Evolutionary conservation across 2,329 filamentous ascomycete genomes (phyloP).

Genomic region (Chaetomiaceae sp.): DNA sequence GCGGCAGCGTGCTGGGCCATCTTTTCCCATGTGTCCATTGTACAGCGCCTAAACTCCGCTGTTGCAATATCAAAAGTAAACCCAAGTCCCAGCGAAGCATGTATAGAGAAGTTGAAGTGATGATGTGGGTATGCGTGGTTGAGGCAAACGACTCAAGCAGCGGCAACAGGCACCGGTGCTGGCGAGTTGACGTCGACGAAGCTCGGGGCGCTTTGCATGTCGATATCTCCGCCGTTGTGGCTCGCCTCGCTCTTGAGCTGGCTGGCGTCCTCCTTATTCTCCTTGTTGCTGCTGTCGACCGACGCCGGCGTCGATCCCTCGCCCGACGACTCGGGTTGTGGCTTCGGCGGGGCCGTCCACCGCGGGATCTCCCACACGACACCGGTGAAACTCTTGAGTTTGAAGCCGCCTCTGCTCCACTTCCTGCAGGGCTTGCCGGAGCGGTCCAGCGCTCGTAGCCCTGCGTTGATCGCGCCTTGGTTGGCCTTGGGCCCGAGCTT

Average conservation of each 20-base stretch:
- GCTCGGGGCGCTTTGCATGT: constrained; percentile 49
- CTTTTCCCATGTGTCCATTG: neutral
- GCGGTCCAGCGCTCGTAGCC: constrained; percentile 86
- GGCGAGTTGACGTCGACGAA: constrained; percentile 47
- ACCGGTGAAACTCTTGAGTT: constrained; percentile 88
- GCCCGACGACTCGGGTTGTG: constrained; percentile 39
- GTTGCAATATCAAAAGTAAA: neutral
- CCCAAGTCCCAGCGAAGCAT: neutral
- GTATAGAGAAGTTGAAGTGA: constrained; percentile 1
- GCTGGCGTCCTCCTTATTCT: constrained; percentile 52
- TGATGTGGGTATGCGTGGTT: neutral
- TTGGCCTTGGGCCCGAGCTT: constrained; percentile 96
- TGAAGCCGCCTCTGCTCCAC: constrained; percentile 79
- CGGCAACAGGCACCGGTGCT: constrained; percentile 24
- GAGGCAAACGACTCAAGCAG: constrained; percentile 9
- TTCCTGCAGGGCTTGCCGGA: constrained; percentile 86
- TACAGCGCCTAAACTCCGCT: constrained; percentile 6
- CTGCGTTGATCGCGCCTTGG: constrained; percentile 94
- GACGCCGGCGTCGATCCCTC: constrained; percentile 43
- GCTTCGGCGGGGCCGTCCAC: constrained; percentile 70
- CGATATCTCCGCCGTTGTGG: constrained; percentile 42
- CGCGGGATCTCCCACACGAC: constrained; percentile 73
- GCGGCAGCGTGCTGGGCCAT: neutral
- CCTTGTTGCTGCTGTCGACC: constrained; percentile 50
- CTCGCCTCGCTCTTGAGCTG: constrained; percentile 44